A percentile compares a stretch with the other conserved stretches of the same genome.
These are phyloP conservation scores for Plasmopara viticola DNA, from an alignment of 352 stramenopile genomes.

Conservation along the genomic window DNA sequence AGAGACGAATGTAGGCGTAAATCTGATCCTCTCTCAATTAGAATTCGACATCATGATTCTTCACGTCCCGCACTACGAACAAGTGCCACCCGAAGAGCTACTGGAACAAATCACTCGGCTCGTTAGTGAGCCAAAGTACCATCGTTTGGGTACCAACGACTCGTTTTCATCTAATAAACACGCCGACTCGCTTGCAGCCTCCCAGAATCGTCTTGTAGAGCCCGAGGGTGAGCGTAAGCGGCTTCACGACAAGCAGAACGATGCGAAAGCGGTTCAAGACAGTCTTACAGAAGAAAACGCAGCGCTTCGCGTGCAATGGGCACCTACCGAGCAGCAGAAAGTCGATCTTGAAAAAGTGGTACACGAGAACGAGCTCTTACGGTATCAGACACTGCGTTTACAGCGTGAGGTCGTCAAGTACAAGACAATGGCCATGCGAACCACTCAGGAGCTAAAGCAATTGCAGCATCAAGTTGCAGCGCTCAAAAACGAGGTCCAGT, in stretches of 20 bases:
- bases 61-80: constrained; percentile 62
- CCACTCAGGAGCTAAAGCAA: constrained; percentile 26
- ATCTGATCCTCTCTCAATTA: constrained; percentile 65
- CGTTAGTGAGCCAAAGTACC: constrained; percentile 41
- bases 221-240: constrained; percentile 68
- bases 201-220: constrained; percentile 53
- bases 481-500: constrained; percentile 37
- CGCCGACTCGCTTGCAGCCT: constrained; percentile 33
- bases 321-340: constrained; percentile 41
- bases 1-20: constrained; percentile 46
- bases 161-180: constrained; percentile 6
- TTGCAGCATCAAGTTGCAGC: constrained; percentile 34
- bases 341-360: constrained; percentile 44
- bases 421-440: constrained; percentile 26
- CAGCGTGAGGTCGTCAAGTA: constrained; percentile 40
- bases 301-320: constrained; percentile 37
- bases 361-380: constrained; percentile 60
- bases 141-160: constrained; percentile 12
- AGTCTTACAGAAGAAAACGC: constrained; percentile 71
- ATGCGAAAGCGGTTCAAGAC: constrained; percentile 45
- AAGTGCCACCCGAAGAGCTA: constrained; percentile 44
- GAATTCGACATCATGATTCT: constrained; percentile 76
- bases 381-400: constrained; percentile 40
- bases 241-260: constrained; percentile 55
- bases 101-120: constrained; percentile 52